phyloP scores from a whole-genome alignment of 208 protist species.

The Trypanosoma cruzi region DNA sequence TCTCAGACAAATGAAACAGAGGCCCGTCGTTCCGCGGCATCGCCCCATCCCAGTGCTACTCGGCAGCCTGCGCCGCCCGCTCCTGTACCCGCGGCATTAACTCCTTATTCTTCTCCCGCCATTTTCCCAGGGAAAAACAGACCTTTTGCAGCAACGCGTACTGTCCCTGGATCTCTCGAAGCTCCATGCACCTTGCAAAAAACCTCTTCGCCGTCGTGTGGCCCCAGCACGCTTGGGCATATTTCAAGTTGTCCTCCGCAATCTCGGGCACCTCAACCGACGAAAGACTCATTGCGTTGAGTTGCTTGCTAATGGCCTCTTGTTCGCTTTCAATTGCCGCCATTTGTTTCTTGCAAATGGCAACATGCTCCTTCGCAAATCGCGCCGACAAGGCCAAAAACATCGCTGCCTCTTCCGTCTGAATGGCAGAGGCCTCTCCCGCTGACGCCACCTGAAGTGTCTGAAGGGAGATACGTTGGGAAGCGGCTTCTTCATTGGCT shows the following conservation, averaged over 20 bases:
- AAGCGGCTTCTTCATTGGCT: slow-evolving; percentile 27
- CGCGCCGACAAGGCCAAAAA: slow-evolving; percentile 36
- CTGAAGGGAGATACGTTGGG: slow-evolving; percentile 33
- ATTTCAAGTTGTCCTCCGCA: slow-evolving; percentile 45
- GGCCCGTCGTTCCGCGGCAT: no score
- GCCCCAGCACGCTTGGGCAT: slow-evolving; percentile 64
- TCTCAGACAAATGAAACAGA: no score
- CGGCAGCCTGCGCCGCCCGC: background rate
- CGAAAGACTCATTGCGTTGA: slow-evolving; percentile 45
- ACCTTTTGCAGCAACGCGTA: slow-evolving; percentile 35
- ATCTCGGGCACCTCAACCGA: slow-evolving; percentile 41
- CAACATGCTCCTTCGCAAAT: slow-evolving; percentile 46
- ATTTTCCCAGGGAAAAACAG: slow-evolving; percentile 49
- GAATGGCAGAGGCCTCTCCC: slow-evolving; percentile 42
- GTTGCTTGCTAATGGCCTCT: slow-evolving; percentile 49
- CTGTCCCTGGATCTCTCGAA: slow-evolving; percentile 58
- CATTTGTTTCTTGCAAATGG: slow-evolving; percentile 38
- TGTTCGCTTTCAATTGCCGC: slow-evolving; percentile 21
- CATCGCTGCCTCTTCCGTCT: slow-evolving; percentile 49
- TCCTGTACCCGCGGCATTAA: background rate
- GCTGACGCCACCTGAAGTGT: slow-evolving; percentile 35
- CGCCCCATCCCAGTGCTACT: no score
- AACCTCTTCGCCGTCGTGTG: slow-evolving; percentile 76
- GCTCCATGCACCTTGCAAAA: slow-evolving; percentile 74
- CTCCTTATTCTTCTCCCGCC: slow-evolving; percentile 34